Base-by-base conservation (phyloP, 1,284 basidiomycete species). In the Cutaneotrichosporon sp. region DNA sequence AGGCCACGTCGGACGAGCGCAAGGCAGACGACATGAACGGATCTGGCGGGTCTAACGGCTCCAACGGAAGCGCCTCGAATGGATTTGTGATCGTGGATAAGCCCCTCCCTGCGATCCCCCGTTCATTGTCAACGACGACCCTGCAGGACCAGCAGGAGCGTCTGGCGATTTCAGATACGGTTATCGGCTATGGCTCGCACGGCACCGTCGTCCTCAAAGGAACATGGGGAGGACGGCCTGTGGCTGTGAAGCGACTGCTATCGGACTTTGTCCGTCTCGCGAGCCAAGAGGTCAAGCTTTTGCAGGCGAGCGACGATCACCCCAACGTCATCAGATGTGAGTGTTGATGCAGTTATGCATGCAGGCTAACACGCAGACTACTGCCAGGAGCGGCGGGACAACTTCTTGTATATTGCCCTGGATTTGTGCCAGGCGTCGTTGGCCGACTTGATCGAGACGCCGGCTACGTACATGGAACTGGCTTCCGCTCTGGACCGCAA, bases 301-400 rank as follows among this genome's bases (percentile, higher is more conserved):
- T 98, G 3, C 90, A 94, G 76, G 93, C 97, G 68, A 90, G 88
- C 35, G 96, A 98, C 76, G 91, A 97, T 70, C 96, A 98, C 66
- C 91, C 92, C 5, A 97, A 98, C 74, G 93, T 98, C 64, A 94
- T 98, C 61, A 85, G 94, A 52, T 94, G 71, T 72, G 46, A 61
- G 57, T 67, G n/a, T n/a, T n/a, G n/a, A n/a, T 31, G 14, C 29
- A 14, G 10, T 9, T 14, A 31, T 14, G 29, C 14, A n/a, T 19
- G 3, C 29, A 9, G 17, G 17, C 45, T 51, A 12, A 53, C 49
- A 3, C 26, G 35, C 47, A 73, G 70, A 98, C 74, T 98, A 92
- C 75, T 98, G 92, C 76, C 92, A 97, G 79, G 94, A 98, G 77
- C 81, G 88, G 1, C 86, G 88, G 20, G 84, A 85, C 33, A 90